Base-by-base conservation (phyloP, 805 yeast genomes). In the Teunomyces gatunensis region DNA sequence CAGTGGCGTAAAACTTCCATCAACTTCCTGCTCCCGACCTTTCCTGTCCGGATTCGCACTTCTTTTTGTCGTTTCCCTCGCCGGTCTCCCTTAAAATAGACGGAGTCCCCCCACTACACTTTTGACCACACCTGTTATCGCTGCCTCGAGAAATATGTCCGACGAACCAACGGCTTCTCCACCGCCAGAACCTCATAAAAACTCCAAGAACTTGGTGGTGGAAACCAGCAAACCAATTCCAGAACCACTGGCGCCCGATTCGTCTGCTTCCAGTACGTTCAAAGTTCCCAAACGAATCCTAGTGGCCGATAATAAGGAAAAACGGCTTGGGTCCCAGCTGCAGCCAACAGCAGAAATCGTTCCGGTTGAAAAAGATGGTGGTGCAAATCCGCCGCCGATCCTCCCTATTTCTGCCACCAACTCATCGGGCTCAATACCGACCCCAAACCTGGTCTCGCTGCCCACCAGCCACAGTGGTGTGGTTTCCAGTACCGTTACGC, bases 281-380 rank as follows among this genome's bases (percentile, higher is more conserved):
- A 52, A 50, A 34, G 54, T 52, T 7, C 55, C 55, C 29, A 50
- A 50, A 18, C 44, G 51, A 28, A 48, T 50, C 29, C 46, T 52
- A n/a, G 50, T 47, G 12, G 36, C 51, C 20, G 51, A 48, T 11
- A 48, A 48, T 37, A 44, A 44, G 29, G 50, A 47, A 12, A 33
- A 42, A 12, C 36, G 45, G 2, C 32, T 39, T 13, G 42, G 42
- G 7, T 44, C 50, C 3, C 39, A 44, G 18, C 34, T 27, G 39
- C 39, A 42, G 23, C 45, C 45, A 4, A 12, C 30, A 17, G 20
- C 12, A 25, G 39, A 15, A 5, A 37, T 11, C 4, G 18, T 13
- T 29, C 23, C 4, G 12, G 11, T 28, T 1, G 28, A 32, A 23
- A 33, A 20, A 18, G 45, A 21, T 9, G 27, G 11, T 4, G 12